Evolutionary conservation across 176 grass and related monocot genomes (phyloP).

Genomic region (Coix lacrymajobi): DNA sequence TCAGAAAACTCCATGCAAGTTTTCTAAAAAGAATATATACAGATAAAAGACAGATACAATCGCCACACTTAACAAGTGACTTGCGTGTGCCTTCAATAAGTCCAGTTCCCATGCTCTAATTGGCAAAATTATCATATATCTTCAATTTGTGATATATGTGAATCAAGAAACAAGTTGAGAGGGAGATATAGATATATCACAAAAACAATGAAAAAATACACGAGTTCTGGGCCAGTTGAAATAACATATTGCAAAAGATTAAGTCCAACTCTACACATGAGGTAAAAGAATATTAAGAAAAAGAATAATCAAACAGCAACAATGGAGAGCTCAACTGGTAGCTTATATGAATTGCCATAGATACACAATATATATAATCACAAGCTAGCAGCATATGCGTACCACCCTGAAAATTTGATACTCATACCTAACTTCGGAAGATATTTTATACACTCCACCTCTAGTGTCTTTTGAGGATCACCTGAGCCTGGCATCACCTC

Average conservation of each 20-base stretch:
- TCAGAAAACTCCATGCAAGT: background rate
- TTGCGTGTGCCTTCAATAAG: background rate
- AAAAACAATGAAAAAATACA: constrained; percentile 41
- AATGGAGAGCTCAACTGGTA: constrained; percentile 37
- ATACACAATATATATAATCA: constrained; percentile 57
- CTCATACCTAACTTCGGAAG: constrained; percentile 26
- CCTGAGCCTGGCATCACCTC: constrained; percentile 80
- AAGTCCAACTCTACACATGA: constrained; percentile 46
- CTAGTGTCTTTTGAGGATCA: constrained; percentile 38
- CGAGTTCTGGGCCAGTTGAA: constrained; percentile 5
- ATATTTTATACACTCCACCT: constrained; percentile 42
- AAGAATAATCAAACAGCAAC: constrained; percentile 42
- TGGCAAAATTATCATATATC: constrained; percentile 29
- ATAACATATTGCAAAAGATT: constrained; percentile 15
- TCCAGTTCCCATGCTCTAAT: background rate
- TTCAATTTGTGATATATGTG: constrained; percentile 37
- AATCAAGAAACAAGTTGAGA: constrained; percentile 18
- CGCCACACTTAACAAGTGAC: background rate
- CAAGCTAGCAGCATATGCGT: constrained; percentile 37
- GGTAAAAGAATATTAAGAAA: constrained; percentile 25
- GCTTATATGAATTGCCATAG: constrained; percentile 60
- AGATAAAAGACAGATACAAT: background rate
- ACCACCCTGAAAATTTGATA: constrained; percentile 53
- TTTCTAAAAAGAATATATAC: background rate
- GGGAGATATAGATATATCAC: constrained; percentile 46